These are phyloP conservation scores for Aspergillus quadricinctus DNA, from an alignment of 2,329 filamentous ascomycete genomes.

Conservation along the genomic window DNA sequence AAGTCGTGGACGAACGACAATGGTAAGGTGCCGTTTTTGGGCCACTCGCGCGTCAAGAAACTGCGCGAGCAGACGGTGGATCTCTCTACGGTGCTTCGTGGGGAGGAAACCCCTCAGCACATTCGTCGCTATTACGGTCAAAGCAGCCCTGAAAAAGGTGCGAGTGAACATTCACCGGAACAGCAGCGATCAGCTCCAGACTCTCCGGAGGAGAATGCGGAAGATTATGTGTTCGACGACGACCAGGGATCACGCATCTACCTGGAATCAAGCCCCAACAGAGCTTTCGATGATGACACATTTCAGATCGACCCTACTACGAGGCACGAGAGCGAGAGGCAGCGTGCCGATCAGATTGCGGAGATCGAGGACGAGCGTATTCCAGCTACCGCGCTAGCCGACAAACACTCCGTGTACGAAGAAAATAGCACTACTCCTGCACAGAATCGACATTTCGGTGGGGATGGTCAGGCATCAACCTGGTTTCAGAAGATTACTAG, in stretches of 20 bases:
- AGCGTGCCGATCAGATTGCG: slow-evolving; percentile 7
- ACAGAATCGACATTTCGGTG: slow-evolving; percentile 10
- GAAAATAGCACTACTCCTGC: slow-evolving; percentile 20
- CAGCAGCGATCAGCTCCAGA: slow-evolving; percentile 10
- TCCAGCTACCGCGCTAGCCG: slow-evolving; percentile 13
- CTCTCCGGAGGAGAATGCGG: slow-evolving; percentile 12
- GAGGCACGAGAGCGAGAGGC: slow-evolving; percentile 15
- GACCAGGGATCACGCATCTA: slow-evolving; percentile 19
- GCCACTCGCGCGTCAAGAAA: slow-evolving; percentile 29
- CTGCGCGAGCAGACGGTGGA: slow-evolving; percentile 35
- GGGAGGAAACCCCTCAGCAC: slow-evolving; percentile 33
- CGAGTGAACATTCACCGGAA: slow-evolving; percentile 13
- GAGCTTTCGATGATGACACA: slow-evolving; percentile 16
- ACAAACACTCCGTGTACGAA: slow-evolving; percentile 11
- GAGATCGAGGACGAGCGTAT: slow-evolving; percentile 8
- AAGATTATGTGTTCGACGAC: slow-evolving; percentile 16
- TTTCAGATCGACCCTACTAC: slow-evolving; percentile 23
- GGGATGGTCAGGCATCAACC: slow-evolving; percentile 26
- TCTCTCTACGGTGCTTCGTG: slow-evolving; percentile 27
- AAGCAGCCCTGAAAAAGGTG: slow-evolving; percentile 25
- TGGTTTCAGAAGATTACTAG: slow-evolving; percentile 36
- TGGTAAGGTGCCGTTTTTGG: slow-evolving; percentile 23
- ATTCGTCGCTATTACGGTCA: slow-evolving; percentile 34
- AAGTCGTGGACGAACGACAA: slow-evolving; percentile 26
- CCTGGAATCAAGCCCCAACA: slow-evolving; percentile 23